Percentiles rank a stretch among this genome's conserved stretches.
phyloP scores from a whole-genome alignment of 495 filamentous ascomycete genomes.

The Aspergillus coremiiformis region DNA sequence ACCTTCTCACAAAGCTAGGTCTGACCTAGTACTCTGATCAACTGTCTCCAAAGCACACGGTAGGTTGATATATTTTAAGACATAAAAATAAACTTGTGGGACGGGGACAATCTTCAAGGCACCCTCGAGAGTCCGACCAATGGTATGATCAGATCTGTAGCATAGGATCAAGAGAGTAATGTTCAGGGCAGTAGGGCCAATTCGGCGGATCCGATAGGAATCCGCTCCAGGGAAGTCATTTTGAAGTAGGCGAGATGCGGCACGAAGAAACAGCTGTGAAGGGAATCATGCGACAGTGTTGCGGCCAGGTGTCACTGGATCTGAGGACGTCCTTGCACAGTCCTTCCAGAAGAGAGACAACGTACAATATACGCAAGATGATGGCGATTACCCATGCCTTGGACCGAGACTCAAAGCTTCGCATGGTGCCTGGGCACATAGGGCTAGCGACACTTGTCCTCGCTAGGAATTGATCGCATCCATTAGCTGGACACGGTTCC shows the following conservation, averaged over 20 bases:
- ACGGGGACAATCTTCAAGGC: slow-evolving; percentile 41
- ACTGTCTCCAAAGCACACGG: no score
- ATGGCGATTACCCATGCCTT: slow-evolving; percentile 26
- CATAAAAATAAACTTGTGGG: slow-evolving; percentile 30
- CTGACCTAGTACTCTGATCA: no score
- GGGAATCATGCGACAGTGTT: background rate
- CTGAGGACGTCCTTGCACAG: background rate
- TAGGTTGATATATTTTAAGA: background rate
- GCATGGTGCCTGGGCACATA: background rate
- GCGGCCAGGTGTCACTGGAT: background rate
- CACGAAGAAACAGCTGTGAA: slow-evolving; percentile 29
- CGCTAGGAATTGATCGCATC: background rate
- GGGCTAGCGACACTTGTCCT: background rate
- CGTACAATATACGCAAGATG: slow-evolving; percentile 28
- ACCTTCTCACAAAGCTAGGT: no score
- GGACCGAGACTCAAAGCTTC: no score
- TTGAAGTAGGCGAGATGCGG: slow-evolving; percentile 35
- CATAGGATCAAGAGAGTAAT: slow-evolving; percentile 44
- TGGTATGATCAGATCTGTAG: slow-evolving; percentile 38
- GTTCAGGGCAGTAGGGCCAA: slow-evolving; percentile 3
- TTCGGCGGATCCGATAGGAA: slow-evolving; percentile 14
- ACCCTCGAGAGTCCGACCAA: slow-evolving; percentile 36
- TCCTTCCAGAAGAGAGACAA: background rate
- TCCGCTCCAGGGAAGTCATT: slow-evolving; percentile 21
- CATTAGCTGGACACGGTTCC: background rate